Evolutionary conservation across 2,329 filamentous ascomycete genomes (phyloP), one percentile per base, ranked within the genome.

Genomic region (Didymellaceae sp.): DNA sequence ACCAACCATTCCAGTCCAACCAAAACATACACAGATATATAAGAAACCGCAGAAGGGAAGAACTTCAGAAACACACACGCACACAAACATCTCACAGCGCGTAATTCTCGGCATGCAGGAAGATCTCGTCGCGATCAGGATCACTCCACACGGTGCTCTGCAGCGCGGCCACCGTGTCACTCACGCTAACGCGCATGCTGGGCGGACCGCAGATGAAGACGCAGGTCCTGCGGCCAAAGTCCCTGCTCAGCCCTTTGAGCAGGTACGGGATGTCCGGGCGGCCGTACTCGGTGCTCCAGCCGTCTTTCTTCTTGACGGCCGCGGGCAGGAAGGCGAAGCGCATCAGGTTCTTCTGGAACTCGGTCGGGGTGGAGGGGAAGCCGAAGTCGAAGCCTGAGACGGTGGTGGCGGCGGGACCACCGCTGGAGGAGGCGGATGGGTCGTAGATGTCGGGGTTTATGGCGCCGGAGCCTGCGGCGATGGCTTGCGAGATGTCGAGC

Each of bases 61-160:
- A n/a, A n/a, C n/a, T n/a, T n/a, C n/a, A n/a, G n/a, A n/a, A n/a
- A n/a, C n/a, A n/a, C n/a, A n/a, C n/a, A n/a, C n/a, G n/a, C n/a
- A n/a, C n/a, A n/a, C n/a, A n/a, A n/a, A n/a, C n/a, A n/a, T n/a
- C n/a, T n/a, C n/a, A 96, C 55, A 96, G 79, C 42, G 91, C 90
- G 77, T 96, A 97, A 72, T 97, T 97, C 79, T 97, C 93, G 3
- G 92, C 90, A 77, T 97, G 93, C 71, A 97, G 74, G 72, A 92
- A 97, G 45, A 97, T 89, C 81, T 97, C 93, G 68, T 97, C 92
- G 37, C 88, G 82, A 62, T 83, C 82, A 25, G 86, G 83, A 62
- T 91, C 87, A 5, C 83, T 86, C 88, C 90, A 91, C 40, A 97
- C 91, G 72, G 87, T 85, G 20, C 83, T 84, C 79, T 97, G 93